These are phyloP conservation scores for Phytophthora macrochlamydospora DNA, from an alignment of 352 stramenopile species.

Conservation along the genomic window DNA sequence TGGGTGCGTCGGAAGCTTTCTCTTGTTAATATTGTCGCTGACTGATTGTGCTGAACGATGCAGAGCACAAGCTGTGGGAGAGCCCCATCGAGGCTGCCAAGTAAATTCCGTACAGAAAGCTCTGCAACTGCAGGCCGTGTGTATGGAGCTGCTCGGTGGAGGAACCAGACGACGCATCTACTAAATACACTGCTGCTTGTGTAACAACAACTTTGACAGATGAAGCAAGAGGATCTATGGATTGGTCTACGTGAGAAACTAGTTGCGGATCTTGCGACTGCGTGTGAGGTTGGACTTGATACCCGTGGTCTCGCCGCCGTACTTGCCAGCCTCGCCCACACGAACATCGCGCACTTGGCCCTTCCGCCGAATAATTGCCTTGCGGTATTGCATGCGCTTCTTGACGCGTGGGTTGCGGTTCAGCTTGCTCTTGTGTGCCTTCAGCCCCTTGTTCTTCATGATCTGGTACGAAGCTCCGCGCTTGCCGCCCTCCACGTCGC, in stretches of 20 bases:
- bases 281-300: slow-evolving; percentile 90
- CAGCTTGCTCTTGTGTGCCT: slow-evolving; percentile 97
- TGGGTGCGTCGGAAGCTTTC: slow-evolving; percentile 51
- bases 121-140: background rate
- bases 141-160: slow-evolving; percentile 1
- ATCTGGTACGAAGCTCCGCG: slow-evolving; percentile 94
- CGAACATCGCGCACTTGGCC: slow-evolving; percentile 95
- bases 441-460: slow-evolving; percentile 98
- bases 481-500: slow-evolving; percentile 84
- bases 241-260: slow-evolving; percentile 43
- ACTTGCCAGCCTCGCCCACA: slow-evolving; percentile 84
- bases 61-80: slow-evolving; percentile 90
- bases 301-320: slow-evolving; percentile 89
- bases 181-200: slow-evolving; percentile 33
- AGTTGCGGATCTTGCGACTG: slow-evolving; percentile 92
- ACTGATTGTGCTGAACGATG: slow-evolving; percentile 1
- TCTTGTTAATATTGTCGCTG: slow-evolving; percentile 17
- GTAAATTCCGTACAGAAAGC: slow-evolving; percentile 12
- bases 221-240: slow-evolving; percentile 35
- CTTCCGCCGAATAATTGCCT: slow-evolving; percentile 97
- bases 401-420: slow-evolving; percentile 99
- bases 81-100: slow-evolving; percentile 56
- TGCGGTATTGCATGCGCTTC: slow-evolving; percentile 97
- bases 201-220: background rate
- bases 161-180: slow-evolving; percentile 3